phyloP scores from a whole-genome alignment of 495 filamentous ascomycete genomes.

The Neurospora sp. region DNA sequence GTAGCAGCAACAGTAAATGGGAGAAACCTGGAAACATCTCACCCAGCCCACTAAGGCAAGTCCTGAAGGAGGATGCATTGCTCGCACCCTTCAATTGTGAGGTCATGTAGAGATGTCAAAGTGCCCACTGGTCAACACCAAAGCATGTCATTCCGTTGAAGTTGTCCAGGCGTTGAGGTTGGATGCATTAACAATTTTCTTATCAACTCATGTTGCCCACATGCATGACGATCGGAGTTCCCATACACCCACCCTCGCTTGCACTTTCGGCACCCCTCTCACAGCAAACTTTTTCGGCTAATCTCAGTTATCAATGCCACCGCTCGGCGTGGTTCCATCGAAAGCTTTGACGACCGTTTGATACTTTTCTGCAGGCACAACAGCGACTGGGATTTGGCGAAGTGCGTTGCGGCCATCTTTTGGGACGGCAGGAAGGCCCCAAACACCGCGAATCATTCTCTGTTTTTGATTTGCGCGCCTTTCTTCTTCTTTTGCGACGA shows the following conservation, averaged over 20 bases:
- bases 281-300: neutral
- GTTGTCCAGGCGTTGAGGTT: neutral
- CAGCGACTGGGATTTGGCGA: neutral
- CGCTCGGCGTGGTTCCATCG: conserved; percentile 8
- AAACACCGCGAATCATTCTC: neutral
- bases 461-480: neutral
- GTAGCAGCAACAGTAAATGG: neutral
- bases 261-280: neutral
- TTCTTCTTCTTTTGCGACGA: neutral
- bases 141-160: neutral
- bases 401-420: neutral
- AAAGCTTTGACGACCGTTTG: conserved; percentile 2
- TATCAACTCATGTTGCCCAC: no score
- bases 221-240: neutral
- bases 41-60: neutral
- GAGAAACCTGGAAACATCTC: neutral
- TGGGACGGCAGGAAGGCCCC: neutral
- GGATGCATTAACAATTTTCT: neutral
- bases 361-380: neutral
- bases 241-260: neutral
- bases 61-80: neutral
- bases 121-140: neutral
- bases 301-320: no score
- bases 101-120: neutral
- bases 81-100: neutral